Base-by-base conservation (phyloP, 2,329 filamentous ascomycete species). In the Trichoderma semiorbis region DNA sequence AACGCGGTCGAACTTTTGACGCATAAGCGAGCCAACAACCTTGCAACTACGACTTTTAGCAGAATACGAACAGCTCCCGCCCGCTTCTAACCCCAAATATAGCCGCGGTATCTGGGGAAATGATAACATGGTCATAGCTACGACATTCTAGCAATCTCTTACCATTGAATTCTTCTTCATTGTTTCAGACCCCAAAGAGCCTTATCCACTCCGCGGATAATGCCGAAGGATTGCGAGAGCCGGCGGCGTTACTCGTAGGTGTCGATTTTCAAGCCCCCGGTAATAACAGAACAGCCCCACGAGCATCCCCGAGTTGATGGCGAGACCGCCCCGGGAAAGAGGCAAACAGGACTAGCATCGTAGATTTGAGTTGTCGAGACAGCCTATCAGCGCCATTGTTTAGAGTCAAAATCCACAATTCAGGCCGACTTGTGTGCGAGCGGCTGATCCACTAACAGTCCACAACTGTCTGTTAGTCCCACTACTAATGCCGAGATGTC, bases 231-330 rank as follows among this genome's bases (percentile, higher is more conserved):
- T 5, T 39, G 64, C 64, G 64, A 67, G 28, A 67, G 64, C 47
- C 64, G 50, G 50, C 47, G 47, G 32, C n/a, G n/a, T n/a, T n/a
- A n/a, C n/a, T n/a, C n/a, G n/a, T n/a, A n/a, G n/a, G n/a, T n/a
- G n/a, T 28, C 34, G 34, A 28, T 47, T 63, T 24, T 43, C 39
- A 43, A 26, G 28, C 28, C 30, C n/a, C 50, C 30, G 47, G 64
- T 50, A 55, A 6, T 53, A 28, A 50, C 64, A 34, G 64, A 28
- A 32, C 64, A 34, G 50, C 64, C 50, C 64, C 64, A 39, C 64
- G 55, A 26, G 34, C 64, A 67, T 39, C 64, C 64, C 64, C 64
- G 64, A 67, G n/a, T 55, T 55, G 64, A 67, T 67, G 64, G 64
- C 64, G 64, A 67, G 64, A 34, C 64, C 63, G 63, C 36, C 26